Percentiles rank a stretch among this genome's conserved stretches.
Evolutionary conservation across 768 basidiomycete species (phyloP).

Genomic region (Tulasnella sp.): DNA sequence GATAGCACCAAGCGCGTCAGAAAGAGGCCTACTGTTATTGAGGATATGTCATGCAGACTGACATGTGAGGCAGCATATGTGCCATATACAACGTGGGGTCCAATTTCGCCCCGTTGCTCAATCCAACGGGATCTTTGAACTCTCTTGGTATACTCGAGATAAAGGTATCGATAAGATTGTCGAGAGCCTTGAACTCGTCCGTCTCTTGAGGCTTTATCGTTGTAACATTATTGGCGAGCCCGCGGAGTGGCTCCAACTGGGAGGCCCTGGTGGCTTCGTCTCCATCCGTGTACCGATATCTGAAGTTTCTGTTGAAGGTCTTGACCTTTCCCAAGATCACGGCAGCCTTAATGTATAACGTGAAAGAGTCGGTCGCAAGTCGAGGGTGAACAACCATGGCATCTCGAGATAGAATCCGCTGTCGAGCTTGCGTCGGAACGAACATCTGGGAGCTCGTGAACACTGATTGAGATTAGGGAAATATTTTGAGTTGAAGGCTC

Average conservation of each 20-base stretch:
- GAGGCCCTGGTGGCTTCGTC: background rate
- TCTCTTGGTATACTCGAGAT: conserved; percentile 13
- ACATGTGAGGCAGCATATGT: conserved; percentile 25
- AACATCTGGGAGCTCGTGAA: background rate
- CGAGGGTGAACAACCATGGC: conserved; percentile 50
- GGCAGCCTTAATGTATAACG: conserved; percentile 56
- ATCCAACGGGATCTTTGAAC: conserved; percentile 3
- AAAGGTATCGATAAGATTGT: conserved; percentile 10
- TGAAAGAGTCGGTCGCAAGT: conserved; percentile 57
- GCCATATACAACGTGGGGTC: conserved; percentile 44
- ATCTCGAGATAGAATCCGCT: conserved; percentile 56
- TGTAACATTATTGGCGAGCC: background rate
- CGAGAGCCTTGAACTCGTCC: conserved; percentile 14
- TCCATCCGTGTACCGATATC: conserved; percentile 7
- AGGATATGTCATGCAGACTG: background rate
- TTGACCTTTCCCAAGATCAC: conserved; percentile 44
- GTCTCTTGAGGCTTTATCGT: conserved; percentile 11
- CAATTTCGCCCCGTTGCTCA: conserved; percentile 33
- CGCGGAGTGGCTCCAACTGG: too few species aligned
- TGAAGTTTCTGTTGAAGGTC: conserved; percentile 13
- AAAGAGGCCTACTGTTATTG: background rate
- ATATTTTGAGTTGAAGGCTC: background rate
- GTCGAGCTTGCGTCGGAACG: conserved; percentile 29
- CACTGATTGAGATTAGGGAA: too few species aligned
- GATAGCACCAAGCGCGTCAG: background rate